A percentile compares a stretch with the other conserved stretches of the same genome.
Conservation (phyloP, 495 filamentous ascomycete species). For the Penicillium psychrofluorescens region DNA sequence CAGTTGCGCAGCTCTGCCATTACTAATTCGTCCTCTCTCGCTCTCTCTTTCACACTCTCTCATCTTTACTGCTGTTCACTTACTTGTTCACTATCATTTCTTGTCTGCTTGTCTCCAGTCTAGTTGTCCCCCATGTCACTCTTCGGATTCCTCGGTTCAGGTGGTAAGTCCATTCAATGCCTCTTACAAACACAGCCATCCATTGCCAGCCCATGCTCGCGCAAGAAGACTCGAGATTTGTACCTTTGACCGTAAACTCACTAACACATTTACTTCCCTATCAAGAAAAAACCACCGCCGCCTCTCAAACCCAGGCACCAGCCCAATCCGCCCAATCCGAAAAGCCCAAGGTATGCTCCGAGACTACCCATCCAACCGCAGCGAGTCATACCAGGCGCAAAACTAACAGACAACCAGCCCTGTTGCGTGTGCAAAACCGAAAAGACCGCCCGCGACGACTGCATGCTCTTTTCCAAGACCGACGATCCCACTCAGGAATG, state of each 20-base stretch:
- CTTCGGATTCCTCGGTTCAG: constrained; percentile 37
- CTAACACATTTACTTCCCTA: not conserved
- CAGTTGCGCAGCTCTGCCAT: constrained; percentile 15
- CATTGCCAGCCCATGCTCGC: no score
- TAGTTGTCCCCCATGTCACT: constrained; percentile 13
- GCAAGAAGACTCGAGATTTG: not conserved
- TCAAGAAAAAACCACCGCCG: constrained; percentile 7
- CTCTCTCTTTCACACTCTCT: not conserved
- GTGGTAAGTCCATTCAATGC: constrained; percentile 18
- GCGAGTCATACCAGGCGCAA: not conserved
- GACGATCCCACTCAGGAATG: constrained; percentile 73
- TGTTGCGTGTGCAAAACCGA: constrained; percentile 98
- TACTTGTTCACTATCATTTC: not conserved
- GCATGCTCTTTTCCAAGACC: constrained; percentile 90
- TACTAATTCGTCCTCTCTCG: constrained; percentile 13
- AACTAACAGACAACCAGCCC: constrained; percentile 47
- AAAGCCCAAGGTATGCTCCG: constrained; percentile 47
- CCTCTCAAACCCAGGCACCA: constrained; percentile 16
- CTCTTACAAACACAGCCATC: not conserved
- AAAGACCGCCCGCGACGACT: constrained; percentile 88
- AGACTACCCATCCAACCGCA: not conserved
- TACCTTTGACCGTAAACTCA: not conserved
- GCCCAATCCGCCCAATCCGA: constrained; percentile 30
- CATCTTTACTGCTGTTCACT: not conserved
- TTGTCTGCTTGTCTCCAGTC: not conserved